Evolutionary conservation across 2,329 filamentous ascomycete species (phyloP), one percentile per base, ranked within the genome.

Genomic region (Hypoxylon rubiginosum): DNA sequence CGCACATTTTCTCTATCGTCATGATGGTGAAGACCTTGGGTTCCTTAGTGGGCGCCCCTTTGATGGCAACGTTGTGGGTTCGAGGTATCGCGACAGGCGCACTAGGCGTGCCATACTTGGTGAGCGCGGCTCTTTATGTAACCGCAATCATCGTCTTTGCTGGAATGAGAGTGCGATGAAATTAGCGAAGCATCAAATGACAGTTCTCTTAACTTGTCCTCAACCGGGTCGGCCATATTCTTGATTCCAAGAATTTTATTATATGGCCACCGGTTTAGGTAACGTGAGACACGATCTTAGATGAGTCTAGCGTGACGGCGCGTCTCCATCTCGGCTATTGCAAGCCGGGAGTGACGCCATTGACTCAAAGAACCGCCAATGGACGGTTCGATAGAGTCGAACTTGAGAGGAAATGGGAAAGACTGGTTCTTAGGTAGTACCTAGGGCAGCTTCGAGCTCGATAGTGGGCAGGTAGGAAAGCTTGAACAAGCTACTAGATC

Each of bases 21-120:
- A 85, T 85, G 82, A 76, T 85, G 69, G 77, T 83, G 1, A 83
- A 83, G 73, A 84, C 83, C 0, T 73, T 82, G 0, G 83, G 83
- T 3, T 83, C 83, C 6, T 75, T 85, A 9, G 61, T 85, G 0
- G 83, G 83, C 0, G 82, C 82, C 1, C 82, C 82, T 0, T 68
- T 82, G 8, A 85, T 85, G 82, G 82, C 82, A 2, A 64, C 76
- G 1, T 57, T 84, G 2, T 85, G 83, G 83, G 80, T 85, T 4
- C 70, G 71, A n/a, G 83, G 82, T 2, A 81, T 85, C 13, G 73
- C 74, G 0, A 66, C 79, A 9, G 68, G 63, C 7, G 73, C 75
- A 3, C 66, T 82, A 30, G 82, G 81, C 0, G 62, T 79, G 60
- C 82, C 82, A 2, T 83, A 80, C 62, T 75, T 81, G 41, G 77